Evolutionary conservation across 768 basidiomycete genomes (phyloP).

Genomic region (Leucocoprinus birnbaumii): DNA sequence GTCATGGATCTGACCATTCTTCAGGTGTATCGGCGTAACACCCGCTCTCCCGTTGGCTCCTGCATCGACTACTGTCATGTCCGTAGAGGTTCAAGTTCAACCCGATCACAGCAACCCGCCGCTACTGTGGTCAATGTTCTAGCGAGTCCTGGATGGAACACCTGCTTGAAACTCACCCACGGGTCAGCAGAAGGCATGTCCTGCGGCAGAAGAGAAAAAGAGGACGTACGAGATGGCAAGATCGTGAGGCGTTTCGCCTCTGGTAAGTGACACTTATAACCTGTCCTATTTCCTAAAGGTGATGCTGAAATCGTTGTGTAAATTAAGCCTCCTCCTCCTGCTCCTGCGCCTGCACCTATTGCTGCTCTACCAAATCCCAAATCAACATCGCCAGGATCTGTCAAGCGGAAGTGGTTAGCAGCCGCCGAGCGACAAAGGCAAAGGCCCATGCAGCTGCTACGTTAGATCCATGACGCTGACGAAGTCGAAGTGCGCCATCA

Average conservation of each 20-base stretch:
- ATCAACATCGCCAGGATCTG: constrained; percentile 14
- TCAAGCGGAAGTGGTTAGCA: constrained; percentile 46
- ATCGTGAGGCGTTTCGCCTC: constrained; percentile 37
- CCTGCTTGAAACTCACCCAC: constrained; percentile 7
- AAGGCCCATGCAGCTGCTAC: constrained; percentile 67
- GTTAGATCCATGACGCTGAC: constrained; percentile 18
- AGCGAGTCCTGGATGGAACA: constrained; percentile 6
- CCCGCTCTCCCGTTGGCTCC: constrained; percentile 44
- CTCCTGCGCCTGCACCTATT: constrained; percentile 20
- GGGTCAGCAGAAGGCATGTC: constrained; percentile 37
- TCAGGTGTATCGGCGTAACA: constrained; percentile 45
- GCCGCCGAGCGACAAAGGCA: constrained; percentile 75
- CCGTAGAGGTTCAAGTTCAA: neutral
- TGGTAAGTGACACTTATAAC: constrained; percentile 25
- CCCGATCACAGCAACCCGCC: constrained; percentile 2
- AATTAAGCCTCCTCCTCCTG: constrained; percentile 20
- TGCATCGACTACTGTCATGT: constrained; percentile 9
- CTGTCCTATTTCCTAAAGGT: neutral
- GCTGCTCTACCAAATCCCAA: constrained; percentile 14
- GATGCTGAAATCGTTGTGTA: neutral
- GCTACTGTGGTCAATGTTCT: neutral
- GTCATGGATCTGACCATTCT: neutral
- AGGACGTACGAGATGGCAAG: constrained; percentile 63
- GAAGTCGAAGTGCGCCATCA: neutral
- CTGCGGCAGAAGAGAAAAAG: constrained; percentile 63